Conservation (phyloP, 2,329 filamentous ascomycete genomes). For the Drechmeria coniospora region DNA sequence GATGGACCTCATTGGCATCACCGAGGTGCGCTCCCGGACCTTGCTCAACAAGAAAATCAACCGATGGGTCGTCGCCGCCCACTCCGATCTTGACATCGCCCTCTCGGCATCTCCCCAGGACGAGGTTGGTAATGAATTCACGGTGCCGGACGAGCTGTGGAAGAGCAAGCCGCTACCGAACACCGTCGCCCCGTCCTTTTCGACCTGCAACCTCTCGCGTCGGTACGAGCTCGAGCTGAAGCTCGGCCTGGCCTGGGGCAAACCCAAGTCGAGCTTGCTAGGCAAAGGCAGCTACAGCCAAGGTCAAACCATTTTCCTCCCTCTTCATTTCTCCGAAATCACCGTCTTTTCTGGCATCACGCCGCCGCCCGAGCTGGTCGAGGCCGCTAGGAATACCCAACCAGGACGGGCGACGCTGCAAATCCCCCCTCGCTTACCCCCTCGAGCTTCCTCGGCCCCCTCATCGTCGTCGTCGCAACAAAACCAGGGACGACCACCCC, state of each 20-base stretch:
- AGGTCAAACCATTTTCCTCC: conserved; percentile 63
- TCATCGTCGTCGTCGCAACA: conserved; percentile 3
- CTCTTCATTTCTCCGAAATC: conserved; percentile 57
- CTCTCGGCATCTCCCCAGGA: conserved; percentile 42
- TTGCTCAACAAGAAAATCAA: conserved; percentile 53
- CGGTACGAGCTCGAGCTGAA: conserved; percentile 73
- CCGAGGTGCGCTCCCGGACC: conserved; percentile 64
- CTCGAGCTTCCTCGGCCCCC: conserved; percentile 12
- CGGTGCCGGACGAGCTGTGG: conserved; percentile 62
- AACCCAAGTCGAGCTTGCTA: conserved; percentile 23
- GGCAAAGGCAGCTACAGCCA: conserved; percentile 9
- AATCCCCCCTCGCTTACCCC: conserved; percentile 20
- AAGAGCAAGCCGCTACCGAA: conserved; percentile 57
- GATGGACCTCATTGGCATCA: conserved; percentile 67
- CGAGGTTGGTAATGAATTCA: conserved; percentile 48
- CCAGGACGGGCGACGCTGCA: conserved; percentile 23
- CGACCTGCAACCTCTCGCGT: conserved; percentile 73
- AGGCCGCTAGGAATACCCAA: conserved; percentile 30
- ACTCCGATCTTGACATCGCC: conserved; percentile 55
- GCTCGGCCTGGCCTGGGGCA: conserved; percentile 62
- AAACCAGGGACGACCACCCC: conserved; percentile 6
- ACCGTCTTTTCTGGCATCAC: conserved; percentile 78
- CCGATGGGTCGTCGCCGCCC: conserved; percentile 61
- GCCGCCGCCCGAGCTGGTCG: conserved; percentile 61
- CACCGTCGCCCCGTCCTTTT: conserved; percentile 74